These are phyloP conservation scores for Amanita inopinata DNA, from an alignment of 768 basidiomycete genomes.

Conservation along the genomic window DNA sequence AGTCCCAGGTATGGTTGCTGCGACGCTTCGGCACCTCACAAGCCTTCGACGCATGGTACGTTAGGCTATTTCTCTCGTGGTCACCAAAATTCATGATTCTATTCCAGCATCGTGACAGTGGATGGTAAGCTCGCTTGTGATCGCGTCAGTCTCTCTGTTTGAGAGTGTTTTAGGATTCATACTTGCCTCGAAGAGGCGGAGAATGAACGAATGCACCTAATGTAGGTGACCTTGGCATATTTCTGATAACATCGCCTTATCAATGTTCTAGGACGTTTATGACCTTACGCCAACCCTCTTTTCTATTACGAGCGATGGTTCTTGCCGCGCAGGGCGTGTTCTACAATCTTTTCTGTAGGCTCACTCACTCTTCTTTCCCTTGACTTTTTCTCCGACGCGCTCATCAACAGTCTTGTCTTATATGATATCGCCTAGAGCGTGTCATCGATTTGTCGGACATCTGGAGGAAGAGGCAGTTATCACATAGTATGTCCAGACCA, in stretches of 20 bases:
- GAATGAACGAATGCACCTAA: constrained; percentile 94
- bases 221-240: constrained; percentile 33
- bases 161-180: constrained; percentile 74
- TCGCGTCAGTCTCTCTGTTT: constrained; percentile 4
- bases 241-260: not conserved
- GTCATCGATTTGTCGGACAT: constrained; percentile 87
- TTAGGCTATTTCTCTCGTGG: not conserved
- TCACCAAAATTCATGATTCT: constrained; percentile 6
- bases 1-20: constrained; percentile 94
- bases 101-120: constrained; percentile 38
- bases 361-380: constrained; percentile 4
- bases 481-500: constrained; percentile 60
- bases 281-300: constrained; percentile 74
- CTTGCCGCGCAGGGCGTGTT: constrained; percentile 90
- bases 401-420: constrained; percentile 59
- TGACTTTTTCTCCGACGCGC: constrained; percentile 10
- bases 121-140: constrained; percentile 28
- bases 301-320: constrained; percentile 73
- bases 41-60: constrained; percentile 83
- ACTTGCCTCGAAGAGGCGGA: constrained; percentile 91
- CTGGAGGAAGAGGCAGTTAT: constrained; percentile 93
- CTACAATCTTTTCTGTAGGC: constrained; percentile 80
- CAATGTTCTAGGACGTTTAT: constrained; percentile 72
- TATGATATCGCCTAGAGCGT: constrained; percentile 60
- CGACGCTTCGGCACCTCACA: constrained; percentile 76